Conservation (phyloP, 2,329 filamentous ascomycete species). For the Colletotrichum shisoi region DNA sequence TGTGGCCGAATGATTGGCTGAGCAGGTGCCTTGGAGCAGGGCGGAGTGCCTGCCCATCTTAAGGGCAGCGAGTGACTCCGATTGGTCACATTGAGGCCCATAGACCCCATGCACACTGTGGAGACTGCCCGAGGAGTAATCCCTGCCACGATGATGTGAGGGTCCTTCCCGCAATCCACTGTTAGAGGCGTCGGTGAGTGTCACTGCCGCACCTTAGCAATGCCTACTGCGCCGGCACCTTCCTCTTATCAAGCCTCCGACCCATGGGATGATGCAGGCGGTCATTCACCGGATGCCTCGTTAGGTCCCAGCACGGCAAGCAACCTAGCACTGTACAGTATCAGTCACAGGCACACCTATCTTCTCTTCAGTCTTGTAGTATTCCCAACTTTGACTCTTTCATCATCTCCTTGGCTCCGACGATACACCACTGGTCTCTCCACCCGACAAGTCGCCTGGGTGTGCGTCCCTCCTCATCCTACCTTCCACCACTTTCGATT, state of each 20-base stretch:
- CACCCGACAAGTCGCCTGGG: slow-evolving; percentile 21
- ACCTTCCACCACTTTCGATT: slow-evolving; percentile 15
- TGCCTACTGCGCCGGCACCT: slow-evolving; percentile 26
- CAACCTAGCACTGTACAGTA: slow-evolving; percentile 37
- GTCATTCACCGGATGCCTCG: slow-evolving; percentile 35
- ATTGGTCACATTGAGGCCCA: slow-evolving; percentile 9
- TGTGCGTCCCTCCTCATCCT: slow-evolving; percentile 22
- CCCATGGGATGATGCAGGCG: slow-evolving; percentile 37
- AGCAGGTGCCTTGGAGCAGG: slow-evolving; percentile 18
- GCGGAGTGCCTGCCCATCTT: slow-evolving; percentile 34
- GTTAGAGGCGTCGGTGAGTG: slow-evolving; percentile 27
- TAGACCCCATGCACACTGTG: slow-evolving; percentile 21
- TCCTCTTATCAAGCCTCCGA: slow-evolving; percentile 36
- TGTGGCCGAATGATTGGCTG: slow-evolving; percentile 23
- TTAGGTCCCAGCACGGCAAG: slow-evolving; percentile 33
- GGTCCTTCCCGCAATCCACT: slow-evolving; percentile 39
- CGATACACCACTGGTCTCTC: slow-evolving; percentile 31
- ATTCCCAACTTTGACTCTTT: slow-evolving; percentile 31
- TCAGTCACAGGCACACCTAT: slow-evolving; percentile 34
- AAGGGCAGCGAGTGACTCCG: slow-evolving; percentile 28
- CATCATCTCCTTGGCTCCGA: slow-evolving; percentile 25
- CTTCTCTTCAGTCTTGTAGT: slow-evolving; percentile 30
- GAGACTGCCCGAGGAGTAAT: slow-evolving; percentile 8
- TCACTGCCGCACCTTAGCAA: slow-evolving; percentile 16
- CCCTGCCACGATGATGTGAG: slow-evolving; percentile 38